Conservation (phyloP, 768 basidiomycete genomes). For the Astraeus odoratus region DNA sequence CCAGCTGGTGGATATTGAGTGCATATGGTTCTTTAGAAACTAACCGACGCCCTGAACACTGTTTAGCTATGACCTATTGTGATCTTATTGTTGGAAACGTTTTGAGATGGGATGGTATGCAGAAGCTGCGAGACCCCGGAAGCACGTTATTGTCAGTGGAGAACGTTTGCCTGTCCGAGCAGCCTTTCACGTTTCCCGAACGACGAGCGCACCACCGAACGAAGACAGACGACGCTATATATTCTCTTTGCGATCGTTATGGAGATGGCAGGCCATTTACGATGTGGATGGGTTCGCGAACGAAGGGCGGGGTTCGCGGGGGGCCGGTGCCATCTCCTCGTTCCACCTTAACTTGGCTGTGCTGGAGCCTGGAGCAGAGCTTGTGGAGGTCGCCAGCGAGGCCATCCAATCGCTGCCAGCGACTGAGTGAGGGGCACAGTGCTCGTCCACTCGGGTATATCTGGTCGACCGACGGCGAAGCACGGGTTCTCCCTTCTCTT, state of each 20-base stretch:
- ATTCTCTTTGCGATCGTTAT: too few species aligned
- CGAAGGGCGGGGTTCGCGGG: constrained; percentile 14
- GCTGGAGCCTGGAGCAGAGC: not conserved
- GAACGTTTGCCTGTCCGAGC: not conserved
- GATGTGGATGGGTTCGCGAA: not conserved
- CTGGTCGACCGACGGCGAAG: not conserved
- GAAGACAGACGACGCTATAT: too few species aligned
- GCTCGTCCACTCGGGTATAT: not conserved
- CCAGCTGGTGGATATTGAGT: too few species aligned
- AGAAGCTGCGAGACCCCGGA: not conserved
- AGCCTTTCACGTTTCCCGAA: constrained; percentile 1
- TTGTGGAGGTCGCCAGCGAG: not conserved
- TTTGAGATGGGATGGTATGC: too few species aligned
- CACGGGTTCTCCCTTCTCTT: not conserved
- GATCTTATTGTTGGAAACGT: too few species aligned
- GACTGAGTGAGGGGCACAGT: too few species aligned
- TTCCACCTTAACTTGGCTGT: constrained; percentile 10
- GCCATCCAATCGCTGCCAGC: not conserved
- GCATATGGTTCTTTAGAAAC: too few species aligned
- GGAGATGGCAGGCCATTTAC: too few species aligned
- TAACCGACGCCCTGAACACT: too few species aligned
- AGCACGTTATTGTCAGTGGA: not conserved
- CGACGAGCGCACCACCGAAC: not conserved
- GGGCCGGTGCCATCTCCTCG: not conserved
- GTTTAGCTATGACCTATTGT: too few species aligned